Evolutionary conservation across 495 filamentous ascomycete species (phyloP).

Genomic region (Rhizodiscina lignyota): DNA sequence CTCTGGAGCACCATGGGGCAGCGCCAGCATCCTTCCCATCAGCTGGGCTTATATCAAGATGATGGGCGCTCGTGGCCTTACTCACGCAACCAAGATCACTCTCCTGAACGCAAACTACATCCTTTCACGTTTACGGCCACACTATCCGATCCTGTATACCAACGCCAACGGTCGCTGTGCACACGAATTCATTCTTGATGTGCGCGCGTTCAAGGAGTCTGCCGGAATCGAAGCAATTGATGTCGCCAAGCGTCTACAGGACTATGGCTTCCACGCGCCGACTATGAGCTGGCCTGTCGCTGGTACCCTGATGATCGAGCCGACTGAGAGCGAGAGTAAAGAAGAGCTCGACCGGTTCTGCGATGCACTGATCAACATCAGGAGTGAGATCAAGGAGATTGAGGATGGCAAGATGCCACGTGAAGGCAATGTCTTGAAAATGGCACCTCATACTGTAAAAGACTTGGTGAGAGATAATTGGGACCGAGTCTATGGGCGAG

Average conservation of each 20-base stretch:
- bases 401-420: slow-evolving; percentile 65
- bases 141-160: slow-evolving; percentile 87
- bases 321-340: slow-evolving; percentile 87
- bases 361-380: slow-evolving; percentile 79
- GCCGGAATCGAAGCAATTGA: slow-evolving; percentile 88
- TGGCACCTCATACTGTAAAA: slow-evolving; percentile 73
- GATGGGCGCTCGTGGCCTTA: slow-evolving; percentile 84
- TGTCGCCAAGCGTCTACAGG: slow-evolving; percentile 92
- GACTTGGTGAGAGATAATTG: slow-evolving; percentile 64
- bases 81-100: slow-evolving; percentile 88
- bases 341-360: slow-evolving; percentile 92
- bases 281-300: slow-evolving; percentile 97
- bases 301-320: slow-evolving; percentile 97
- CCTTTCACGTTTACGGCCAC: slow-evolving; percentile 70
- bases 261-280: slow-evolving; percentile 96
- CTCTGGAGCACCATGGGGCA: slow-evolving; percentile 78
- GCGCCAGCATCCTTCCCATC: slow-evolving; percentile 87
- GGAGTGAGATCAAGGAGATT: slow-evolving; percentile 68
- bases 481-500: slow-evolving; percentile 62
- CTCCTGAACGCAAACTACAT: slow-evolving; percentile 97
- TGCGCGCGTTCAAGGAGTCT: slow-evolving; percentile 67
- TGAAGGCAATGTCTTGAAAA: slow-evolving; percentile 82
- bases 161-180: slow-evolving; percentile 79
- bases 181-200: slow-evolving; percentile 96
- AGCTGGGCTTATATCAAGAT: slow-evolving; percentile 96